These are phyloP conservation scores for Ophiosphaerella korrae DNA, from an alignment of 2,329 filamentous ascomycete genomes.

Conservation along the genomic window DNA sequence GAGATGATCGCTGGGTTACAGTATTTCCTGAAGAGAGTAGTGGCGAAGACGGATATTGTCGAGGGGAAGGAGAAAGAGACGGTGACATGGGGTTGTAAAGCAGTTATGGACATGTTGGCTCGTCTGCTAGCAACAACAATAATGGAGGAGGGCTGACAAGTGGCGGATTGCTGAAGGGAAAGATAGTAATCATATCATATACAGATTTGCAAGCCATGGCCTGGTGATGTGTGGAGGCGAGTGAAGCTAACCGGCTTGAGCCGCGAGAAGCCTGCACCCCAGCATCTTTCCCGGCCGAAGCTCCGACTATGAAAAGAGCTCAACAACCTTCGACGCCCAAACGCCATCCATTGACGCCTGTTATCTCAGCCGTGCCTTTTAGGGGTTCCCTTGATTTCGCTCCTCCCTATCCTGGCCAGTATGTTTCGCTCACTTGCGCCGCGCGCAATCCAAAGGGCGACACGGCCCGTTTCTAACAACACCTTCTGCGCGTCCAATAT, in stretches of 20 bases:
- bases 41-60: slow-evolving; percentile 67
- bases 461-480: slow-evolving; percentile 43
- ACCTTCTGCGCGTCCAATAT: slow-evolving; percentile 50
- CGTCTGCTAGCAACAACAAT: slow-evolving; percentile 39
- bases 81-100: slow-evolving; percentile 53
- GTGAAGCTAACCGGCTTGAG: slow-evolving; percentile 5
- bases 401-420: slow-evolving; percentile 33
- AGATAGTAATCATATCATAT: neutral
- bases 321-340: slow-evolving; percentile 42
- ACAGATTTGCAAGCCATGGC: neutral
- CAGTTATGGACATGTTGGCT: slow-evolving; percentile 45
- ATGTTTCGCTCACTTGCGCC: slow-evolving; percentile 61
- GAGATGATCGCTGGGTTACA: slow-evolving; percentile 75
- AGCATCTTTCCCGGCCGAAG: slow-evolving; percentile 29
- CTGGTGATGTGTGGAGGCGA: slow-evolving; percentile 6
- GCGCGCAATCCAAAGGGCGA: slow-evolving; percentile 53
- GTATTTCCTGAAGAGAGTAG: slow-evolving; percentile 78
- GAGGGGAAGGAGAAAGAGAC: slow-evolving; percentile 58
- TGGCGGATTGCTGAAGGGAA: neutral
- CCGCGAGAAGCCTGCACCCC: slow-evolving; percentile 18
- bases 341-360: slow-evolving; percentile 47
- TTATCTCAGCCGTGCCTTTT: slow-evolving; percentile 34
- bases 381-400: slow-evolving; percentile 36
- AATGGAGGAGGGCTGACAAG: slow-evolving; percentile 46
- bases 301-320: slow-evolving; percentile 32